Evolutionary conservation across 2,329 filamentous ascomycete genomes (phyloP), one percentile per base, ranked within the genome.

Genomic region (Fusarium sublunatum): DNA sequence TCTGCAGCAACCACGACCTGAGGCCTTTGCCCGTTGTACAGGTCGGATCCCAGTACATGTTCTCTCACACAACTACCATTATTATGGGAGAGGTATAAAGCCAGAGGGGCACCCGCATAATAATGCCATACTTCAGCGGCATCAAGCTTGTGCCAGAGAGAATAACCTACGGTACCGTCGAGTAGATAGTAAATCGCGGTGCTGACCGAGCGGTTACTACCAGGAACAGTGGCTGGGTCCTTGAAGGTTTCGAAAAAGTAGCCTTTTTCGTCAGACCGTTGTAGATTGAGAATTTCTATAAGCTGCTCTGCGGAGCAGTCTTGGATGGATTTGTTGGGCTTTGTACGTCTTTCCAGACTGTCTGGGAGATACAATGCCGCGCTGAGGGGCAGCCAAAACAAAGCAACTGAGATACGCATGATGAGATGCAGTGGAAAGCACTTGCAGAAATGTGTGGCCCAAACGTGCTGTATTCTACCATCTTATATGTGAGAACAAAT

Each of bases 141-240:
- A 52, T 83, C 80, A 8, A 73, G 61, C 49, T 80, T 79, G 70
- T 85, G 82, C 82, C 81, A 85, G 54, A 77, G 69, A 5, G 82
- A 85, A 15, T 75, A 62, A 0, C 79, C 77, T 1, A 62, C 70
- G 7, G 71, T 59, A 31, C 79, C 78, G 50, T 83, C 78, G 6
- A 85, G 78, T 0, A 84, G 76, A 64, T 84, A 84, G 73, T 84
- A 85, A 65, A 84, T 85, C 44, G 76, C 76, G 1, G 82, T 83
- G 72, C 79, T 82, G 52, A 73, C 55, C 2, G 81, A 79, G 52
- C 81, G 81, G 7, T 67, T 65, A 11, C 32, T 50, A 36, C 66
- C 72, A 10, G 70, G 43, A 12, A 61, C 24, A 0, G 61, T 68
- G 4, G 67, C 61, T 1, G 58, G 44, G 68, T 84, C 82, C 38